Conservation (phyloP, 257 asterid species). For the Mentha longifolia region DNA sequence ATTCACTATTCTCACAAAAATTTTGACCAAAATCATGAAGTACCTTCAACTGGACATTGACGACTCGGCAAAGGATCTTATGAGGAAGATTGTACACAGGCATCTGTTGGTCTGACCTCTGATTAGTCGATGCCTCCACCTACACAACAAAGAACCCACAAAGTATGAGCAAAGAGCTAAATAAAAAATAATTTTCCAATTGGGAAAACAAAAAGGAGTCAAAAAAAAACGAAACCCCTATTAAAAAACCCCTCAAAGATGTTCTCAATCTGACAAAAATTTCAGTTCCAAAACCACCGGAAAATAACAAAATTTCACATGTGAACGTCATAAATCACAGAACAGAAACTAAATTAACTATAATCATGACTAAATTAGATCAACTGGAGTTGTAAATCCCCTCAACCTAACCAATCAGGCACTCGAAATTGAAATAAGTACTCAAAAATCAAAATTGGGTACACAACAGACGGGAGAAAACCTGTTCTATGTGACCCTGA, state of each 20-base stretch:
- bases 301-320: conserved; percentile 1
- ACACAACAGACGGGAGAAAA: conserved; percentile 12
- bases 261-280: neutral
- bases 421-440: neutral
- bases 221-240: neutral
- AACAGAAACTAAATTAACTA: conserved; percentile 17
- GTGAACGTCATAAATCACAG: neutral
- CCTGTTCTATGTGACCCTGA: conserved; percentile 99
- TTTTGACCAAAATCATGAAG: neutral
- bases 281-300: neutral
- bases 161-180: conserved; percentile 24
- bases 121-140: conserved; percentile 99
- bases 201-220: neutral
- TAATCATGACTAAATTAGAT: conserved; percentile 27
- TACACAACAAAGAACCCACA: conserved; percentile 39
- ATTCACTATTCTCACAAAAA: neutral
- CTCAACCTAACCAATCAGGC: conserved; percentile 11
- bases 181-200: neutral
- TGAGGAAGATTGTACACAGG: conserved; percentile 86
- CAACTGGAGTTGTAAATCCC: neutral
- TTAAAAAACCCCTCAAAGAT: conserved; percentile 8
- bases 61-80: conserved; percentile 90
- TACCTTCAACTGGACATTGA: conserved; percentile 83
- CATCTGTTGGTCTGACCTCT: conserved; percentile 92
- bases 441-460: neutral